A percentile compares a stretch with the other conserved stretches of the same genome.
phyloP scores from a whole-genome alignment of 306 rosid genomes.

The Cucurbita moschata region DNA sequence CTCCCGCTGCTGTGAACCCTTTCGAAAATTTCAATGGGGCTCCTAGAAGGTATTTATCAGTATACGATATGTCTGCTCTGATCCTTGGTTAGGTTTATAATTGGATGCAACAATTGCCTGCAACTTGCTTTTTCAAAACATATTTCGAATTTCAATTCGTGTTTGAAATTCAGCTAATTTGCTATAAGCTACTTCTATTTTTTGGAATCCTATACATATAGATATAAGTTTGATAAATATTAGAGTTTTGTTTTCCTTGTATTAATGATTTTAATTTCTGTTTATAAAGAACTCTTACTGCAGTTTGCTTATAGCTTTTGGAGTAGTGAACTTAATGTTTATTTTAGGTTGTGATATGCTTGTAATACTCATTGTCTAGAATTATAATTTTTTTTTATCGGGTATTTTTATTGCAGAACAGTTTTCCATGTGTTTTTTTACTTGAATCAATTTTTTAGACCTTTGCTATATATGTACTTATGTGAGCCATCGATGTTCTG shows the following conservation, averaged over 20 bases:
- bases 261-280: background rate
- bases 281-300: background rate
- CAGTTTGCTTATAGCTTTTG: background rate
- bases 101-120: background rate
- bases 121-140: background rate
- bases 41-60: slow-evolving; percentile 15
- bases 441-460: background rate
- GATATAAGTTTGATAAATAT: too few relatives aligned
- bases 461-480: too few relatives aligned
- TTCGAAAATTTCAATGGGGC: slow-evolving; percentile 40
- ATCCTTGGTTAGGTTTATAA: background rate
- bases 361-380: slow-evolving; percentile 14
- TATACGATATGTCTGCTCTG: background rate
- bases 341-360: background rate
- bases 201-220: background rate
- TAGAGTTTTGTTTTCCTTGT: background rate
- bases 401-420: background rate
- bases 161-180: background rate
- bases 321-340: background rate
- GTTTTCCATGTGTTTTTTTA: background rate
- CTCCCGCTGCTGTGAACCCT: slow-evolving; percentile 16
- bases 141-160: background rate
- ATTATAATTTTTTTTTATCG: background rate
- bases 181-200: background rate
- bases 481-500: background rate